A percentile compares a stretch with the other conserved stretches of the same genome.
These are phyloP conservation scores for Zymoseptoria crescenta DNA, from an alignment of 2,329 filamentous ascomycete genomes.

Conservation along the genomic window DNA sequence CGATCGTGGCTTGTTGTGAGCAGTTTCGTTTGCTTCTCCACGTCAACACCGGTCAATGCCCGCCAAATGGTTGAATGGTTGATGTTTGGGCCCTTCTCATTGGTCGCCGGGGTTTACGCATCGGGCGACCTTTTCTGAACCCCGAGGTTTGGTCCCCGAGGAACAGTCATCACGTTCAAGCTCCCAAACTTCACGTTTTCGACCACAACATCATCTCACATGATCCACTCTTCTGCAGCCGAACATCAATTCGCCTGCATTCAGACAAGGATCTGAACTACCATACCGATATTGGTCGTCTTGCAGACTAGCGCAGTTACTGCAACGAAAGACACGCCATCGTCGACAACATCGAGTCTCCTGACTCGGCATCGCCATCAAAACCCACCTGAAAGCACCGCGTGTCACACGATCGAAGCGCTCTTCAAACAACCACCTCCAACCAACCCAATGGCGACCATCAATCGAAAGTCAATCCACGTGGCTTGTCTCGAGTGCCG, in stretches of 20 bases:
- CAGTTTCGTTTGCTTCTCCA: neutral
- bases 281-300: no score
- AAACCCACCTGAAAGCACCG: no score
- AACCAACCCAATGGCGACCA: no score
- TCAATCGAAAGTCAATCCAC: constrained; percentile 4
- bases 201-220: neutral
- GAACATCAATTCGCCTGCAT: neutral
- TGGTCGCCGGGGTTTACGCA: neutral
- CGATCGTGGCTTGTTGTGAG: neutral
- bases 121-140: neutral
- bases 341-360: no score
- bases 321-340: no score
- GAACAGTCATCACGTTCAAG: neutral
- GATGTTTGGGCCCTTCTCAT: neutral
- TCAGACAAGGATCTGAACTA: neutral
- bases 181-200: neutral
- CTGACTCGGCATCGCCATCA: no score
- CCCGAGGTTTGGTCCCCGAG: neutral
- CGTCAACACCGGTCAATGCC: neutral
- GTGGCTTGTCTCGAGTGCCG: constrained; percentile 37
- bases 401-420: no score
- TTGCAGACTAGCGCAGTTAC: no score
- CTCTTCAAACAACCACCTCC: no score
- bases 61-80: neutral
- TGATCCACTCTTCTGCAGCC: neutral